Conservation (phyloP, 1,139 yeast species). For the Suhomyces yuchorum region DNA sequence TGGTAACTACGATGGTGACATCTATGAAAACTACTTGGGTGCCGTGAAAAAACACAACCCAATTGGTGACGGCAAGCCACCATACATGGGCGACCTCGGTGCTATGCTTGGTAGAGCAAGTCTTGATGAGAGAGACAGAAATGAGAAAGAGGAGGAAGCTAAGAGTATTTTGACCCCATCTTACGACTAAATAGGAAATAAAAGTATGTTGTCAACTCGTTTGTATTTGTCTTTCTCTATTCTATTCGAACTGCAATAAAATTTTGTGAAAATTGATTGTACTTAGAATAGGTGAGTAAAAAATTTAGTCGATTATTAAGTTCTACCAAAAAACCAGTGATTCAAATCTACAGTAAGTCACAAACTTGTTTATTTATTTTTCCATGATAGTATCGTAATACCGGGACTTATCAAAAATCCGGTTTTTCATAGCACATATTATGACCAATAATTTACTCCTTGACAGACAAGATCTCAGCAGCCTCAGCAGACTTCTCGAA, state of each 20-base stretch:
- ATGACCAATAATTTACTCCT: conserved; percentile 8
- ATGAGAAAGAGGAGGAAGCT: conserved; percentile 34
- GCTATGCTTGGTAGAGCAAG: conserved; percentile 43
- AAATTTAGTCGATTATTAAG: no score
- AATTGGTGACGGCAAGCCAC: conserved; percentile 40
- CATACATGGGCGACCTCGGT: conserved; percentile 39
- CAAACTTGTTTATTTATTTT: background rate
- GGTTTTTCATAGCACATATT: conserved; percentile 3
- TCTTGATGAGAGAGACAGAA: conserved; percentile 42
- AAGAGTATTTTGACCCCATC: conserved; percentile 33
- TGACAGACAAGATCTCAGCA: conserved; percentile 34
- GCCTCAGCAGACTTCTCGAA: conserved; percentile 47
- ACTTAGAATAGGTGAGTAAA: no score
- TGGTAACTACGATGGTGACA: conserved; percentile 48
- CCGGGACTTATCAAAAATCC: conserved; percentile 14
- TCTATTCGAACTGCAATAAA: no score
- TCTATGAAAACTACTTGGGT: conserved; percentile 49
- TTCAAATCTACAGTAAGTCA: background rate
- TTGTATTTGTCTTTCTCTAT: no score
- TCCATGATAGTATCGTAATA: conserved; percentile 5
- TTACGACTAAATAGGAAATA: background rate
- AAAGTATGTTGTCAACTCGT: no score
- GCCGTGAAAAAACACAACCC: conserved; percentile 42
- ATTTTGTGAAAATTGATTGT: no score
- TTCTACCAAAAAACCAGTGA: no score